phyloP scores from a whole-genome alignment of 306 rosid species.

The Astragalus membranaceus region DNA sequence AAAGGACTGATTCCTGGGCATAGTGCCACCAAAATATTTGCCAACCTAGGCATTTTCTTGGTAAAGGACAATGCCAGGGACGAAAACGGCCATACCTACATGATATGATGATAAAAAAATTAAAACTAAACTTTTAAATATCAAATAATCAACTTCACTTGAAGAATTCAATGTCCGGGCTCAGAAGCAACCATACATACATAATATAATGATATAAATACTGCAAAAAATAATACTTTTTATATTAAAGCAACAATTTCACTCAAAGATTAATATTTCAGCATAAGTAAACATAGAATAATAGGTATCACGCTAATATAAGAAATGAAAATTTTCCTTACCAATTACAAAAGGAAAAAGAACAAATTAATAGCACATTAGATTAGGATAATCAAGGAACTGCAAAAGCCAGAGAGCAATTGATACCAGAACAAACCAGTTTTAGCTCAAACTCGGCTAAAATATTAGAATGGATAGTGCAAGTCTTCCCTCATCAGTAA shows the following conservation, averaged over 20 bases:
- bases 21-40: slow-evolving; percentile 85
- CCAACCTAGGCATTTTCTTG: slow-evolving; percentile 62
- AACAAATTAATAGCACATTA: neutral
- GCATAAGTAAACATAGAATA: neutral
- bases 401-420: neutral
- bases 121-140: slow-evolving; percentile 1
- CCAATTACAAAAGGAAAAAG: neutral
- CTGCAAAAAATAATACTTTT: neutral
- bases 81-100: slow-evolving; percentile 89
- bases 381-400: slow-evolving; percentile 1
- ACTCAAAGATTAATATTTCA: neutral
- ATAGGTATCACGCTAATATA: neutral
- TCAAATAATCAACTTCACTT: neutral
- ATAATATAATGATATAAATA: slow-evolving; percentile 13
- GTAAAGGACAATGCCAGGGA: slow-evolving; percentile 68
- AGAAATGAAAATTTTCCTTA: neutral
- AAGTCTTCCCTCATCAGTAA: neutral
- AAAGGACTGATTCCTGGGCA: slow-evolving; percentile 83
- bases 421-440: neutral
- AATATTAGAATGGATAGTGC: neutral
- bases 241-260: neutral
- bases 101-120: neutral
- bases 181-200: slow-evolving; percentile 76
- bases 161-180: slow-evolving; percentile 40
- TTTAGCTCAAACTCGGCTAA: too few relatives aligned